Evolutionary conservation across 2,329 filamentous ascomycete genomes (phyloP).

Genomic region (Talaromyces atroroseus): DNA sequence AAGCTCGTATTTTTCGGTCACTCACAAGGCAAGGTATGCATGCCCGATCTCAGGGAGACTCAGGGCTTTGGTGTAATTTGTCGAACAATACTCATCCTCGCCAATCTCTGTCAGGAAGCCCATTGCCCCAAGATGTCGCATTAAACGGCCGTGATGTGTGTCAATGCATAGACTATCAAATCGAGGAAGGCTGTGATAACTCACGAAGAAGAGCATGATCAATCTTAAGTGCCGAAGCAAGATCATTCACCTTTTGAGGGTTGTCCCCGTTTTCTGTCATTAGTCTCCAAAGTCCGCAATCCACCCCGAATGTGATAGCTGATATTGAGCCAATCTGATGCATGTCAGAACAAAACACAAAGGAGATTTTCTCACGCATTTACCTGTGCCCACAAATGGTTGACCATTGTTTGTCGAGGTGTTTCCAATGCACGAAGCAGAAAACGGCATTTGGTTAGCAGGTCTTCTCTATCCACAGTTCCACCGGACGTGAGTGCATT

Average conservation of each 20-base stretch:
- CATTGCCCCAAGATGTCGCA: slow-evolving; percentile 32
- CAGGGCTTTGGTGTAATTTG: slow-evolving; percentile 28
- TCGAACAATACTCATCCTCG: slow-evolving; percentile 29
- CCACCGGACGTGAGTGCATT: not conserved
- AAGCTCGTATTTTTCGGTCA: slow-evolving; percentile 13
- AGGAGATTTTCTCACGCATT: not conserved
- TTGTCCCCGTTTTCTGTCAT: not conserved
- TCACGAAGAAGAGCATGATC: slow-evolving; percentile 1
- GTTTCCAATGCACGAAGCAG: not conserved
- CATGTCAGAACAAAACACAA: not conserved
- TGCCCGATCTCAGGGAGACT: slow-evolving; percentile 20
- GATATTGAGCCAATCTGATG: not conserved
- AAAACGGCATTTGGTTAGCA: not conserved
- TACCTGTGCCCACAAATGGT: not conserved
- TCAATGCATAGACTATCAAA: not conserved
- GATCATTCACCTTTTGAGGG: not conserved
- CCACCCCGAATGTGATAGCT: not conserved
- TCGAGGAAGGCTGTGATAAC: not conserved
- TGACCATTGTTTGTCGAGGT: not conserved
- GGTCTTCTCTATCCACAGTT: not conserved
- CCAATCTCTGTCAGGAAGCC: slow-evolving; percentile 30
- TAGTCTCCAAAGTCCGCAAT: not conserved
- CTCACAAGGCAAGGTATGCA: slow-evolving; percentile 1
- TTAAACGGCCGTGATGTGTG: slow-evolving; percentile 20
- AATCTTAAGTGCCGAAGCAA: not conserved